A percentile compares a stretch with the other conserved stretches of the same genome.
phyloP scores from a whole-genome alignment of 495 filamentous ascomycete genomes.

The Cudoniella acicularis region DNA sequence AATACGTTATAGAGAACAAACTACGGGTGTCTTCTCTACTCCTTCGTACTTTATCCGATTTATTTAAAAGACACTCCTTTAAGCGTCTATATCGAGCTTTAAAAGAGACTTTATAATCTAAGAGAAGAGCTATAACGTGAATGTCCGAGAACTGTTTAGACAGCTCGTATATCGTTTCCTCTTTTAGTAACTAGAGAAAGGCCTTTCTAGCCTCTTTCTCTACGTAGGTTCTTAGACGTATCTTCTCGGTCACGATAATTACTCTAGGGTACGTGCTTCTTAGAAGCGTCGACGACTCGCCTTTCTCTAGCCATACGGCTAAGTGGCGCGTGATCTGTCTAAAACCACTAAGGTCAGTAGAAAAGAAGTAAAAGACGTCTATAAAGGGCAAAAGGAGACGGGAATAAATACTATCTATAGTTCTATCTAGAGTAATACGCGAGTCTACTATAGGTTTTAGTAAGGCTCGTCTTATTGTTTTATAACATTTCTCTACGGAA shows the following conservation, averaged over 20 bases:
- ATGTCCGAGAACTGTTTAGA: conserved; percentile 1
- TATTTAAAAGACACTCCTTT: conserved; percentile 3
- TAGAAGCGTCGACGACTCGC: conserved; percentile 6
- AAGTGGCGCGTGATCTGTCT: neutral
- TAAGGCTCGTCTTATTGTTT: neutral
- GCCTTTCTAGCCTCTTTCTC: too few relatives aligned
- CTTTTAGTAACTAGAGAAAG: too few relatives aligned
- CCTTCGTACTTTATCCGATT: conserved; percentile 16
- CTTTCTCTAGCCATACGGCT: neutral
- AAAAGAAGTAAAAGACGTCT: conserved; percentile 14
- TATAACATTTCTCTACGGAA: neutral
- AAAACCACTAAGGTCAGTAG: conserved; percentile 4
- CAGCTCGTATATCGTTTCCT: too few relatives aligned
- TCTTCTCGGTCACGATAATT: too few relatives aligned
- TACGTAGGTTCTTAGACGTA: too few relatives aligned
- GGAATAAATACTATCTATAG: conserved; percentile 1
- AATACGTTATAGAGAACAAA: conserved; percentile 21
- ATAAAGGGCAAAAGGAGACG: conserved; percentile 8
- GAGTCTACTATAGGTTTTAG: neutral
- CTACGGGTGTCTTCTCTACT: conserved; percentile 9
- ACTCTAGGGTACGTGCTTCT: neutral
- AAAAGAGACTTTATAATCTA: neutral
- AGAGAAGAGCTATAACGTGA: neutral
- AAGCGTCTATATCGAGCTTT: conserved; percentile 3
- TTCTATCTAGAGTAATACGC: neutral